Evolutionary conservation across 2,329 filamentous ascomycete species (phyloP).

Genomic region (Nannizziopsis arthrosporioides): DNA sequence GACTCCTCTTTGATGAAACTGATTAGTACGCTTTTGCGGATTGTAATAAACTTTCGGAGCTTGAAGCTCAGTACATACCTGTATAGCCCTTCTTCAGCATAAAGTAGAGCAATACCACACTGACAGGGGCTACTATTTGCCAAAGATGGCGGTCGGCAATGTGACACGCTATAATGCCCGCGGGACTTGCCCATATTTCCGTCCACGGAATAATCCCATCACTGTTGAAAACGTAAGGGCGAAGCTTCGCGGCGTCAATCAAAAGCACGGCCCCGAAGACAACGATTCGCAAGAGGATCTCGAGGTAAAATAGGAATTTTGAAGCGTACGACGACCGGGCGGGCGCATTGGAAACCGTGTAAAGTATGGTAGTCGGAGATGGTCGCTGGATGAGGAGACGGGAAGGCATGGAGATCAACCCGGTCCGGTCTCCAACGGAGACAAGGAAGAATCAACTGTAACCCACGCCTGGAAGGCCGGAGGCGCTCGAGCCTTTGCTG

Average conservation of each 20-base stretch:
- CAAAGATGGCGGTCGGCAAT: slow-evolving; percentile 33
- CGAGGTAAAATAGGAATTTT: slow-evolving; percentile 33
- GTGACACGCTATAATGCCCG: slow-evolving; percentile 25
- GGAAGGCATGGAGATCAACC: slow-evolving; percentile 44
- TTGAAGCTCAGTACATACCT: slow-evolving; percentile 29
- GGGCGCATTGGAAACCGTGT: slow-evolving; percentile 75
- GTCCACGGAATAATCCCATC: slow-evolving; percentile 24
- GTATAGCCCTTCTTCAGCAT: slow-evolving; percentile 41
- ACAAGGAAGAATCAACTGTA: background rate
- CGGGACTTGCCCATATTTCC: slow-evolving; percentile 25
- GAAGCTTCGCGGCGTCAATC: slow-evolving; percentile 26
- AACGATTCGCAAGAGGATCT: slow-evolving; percentile 36
- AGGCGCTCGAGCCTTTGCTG: too few species aligned
- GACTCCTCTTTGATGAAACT: slow-evolving; percentile 57
- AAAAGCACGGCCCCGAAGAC: slow-evolving; percentile 34
- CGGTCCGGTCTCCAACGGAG: background rate
- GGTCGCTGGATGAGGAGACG: slow-evolving; percentile 40
- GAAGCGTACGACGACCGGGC: slow-evolving; percentile 37
- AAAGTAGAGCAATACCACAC: slow-evolving; percentile 32
- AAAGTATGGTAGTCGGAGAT: slow-evolving; percentile 81
- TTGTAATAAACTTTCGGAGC: slow-evolving; percentile 22
- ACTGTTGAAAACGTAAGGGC: slow-evolving; percentile 20
- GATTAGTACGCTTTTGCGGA: slow-evolving; percentile 39
- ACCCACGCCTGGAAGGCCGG: too few species aligned
- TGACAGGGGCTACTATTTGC: slow-evolving; percentile 31